These are phyloP conservation scores for Sporothrix brunneoviolacea DNA, from an alignment of 2,329 filamentous ascomycete genomes.

Conservation along the genomic window DNA sequence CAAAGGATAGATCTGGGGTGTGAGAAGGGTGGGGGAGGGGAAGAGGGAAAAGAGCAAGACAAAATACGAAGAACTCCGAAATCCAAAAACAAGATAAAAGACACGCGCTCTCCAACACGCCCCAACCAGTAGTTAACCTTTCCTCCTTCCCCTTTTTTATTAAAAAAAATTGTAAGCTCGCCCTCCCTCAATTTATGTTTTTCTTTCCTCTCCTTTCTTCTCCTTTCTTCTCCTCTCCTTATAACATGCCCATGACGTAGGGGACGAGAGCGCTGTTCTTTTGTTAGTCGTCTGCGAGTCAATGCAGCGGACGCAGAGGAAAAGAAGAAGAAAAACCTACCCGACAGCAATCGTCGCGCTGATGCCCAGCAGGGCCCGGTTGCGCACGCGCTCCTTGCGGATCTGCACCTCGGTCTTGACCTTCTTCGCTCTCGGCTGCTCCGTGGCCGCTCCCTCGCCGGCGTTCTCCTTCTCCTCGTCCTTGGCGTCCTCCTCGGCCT, in stretches of 20 bases:
- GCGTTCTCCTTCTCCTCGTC: constrained; percentile 51
- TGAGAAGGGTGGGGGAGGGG: neutral
- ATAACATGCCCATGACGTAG: constrained; percentile 23
- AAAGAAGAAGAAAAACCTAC: constrained; percentile 50
- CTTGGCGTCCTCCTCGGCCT: constrained; percentile 66
- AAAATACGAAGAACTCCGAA: neutral
- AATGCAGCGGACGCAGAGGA: neutral
- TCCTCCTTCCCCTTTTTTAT: neutral
- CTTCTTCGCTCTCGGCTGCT: constrained; percentile 52
- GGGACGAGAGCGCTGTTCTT: constrained; percentile 22
- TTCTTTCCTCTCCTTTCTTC: neutral
- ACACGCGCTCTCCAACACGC: constrained; percentile 1
- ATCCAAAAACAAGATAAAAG: neutral
- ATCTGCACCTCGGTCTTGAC: constrained; percentile 74
- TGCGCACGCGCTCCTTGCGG: constrained; percentile 79
- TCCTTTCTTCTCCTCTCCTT: neutral
- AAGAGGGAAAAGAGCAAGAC: neutral
- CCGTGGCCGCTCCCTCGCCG: constrained; percentile 23
- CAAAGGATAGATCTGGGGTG: neutral
- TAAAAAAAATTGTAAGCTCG: constrained; percentile 1
- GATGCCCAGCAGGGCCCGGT: constrained; percentile 77
- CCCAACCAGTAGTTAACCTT: neutral
- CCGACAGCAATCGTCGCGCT: constrained; percentile 82
- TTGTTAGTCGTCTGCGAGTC: neutral
- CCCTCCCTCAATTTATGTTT: neutral